Evolutionary conservation across 768 basidiomycete species (phyloP).

Genomic region (Suillus lakei): DNA sequence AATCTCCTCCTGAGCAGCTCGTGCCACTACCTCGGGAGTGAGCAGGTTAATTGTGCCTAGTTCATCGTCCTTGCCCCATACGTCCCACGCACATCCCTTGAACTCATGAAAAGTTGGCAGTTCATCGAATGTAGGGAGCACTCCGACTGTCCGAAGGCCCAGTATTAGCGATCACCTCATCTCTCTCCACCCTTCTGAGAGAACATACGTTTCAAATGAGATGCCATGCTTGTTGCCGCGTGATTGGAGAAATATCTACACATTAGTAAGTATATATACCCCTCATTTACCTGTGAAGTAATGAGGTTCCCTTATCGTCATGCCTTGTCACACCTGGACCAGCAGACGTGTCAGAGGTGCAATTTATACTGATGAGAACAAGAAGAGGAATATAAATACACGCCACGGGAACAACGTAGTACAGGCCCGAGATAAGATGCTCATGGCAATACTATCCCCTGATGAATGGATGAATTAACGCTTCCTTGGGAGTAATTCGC

Average conservation of each 20-base stretch:
- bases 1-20: constrained; percentile 61
- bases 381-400: constrained; percentile 30
- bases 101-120: constrained; percentile 46
- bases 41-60: constrained; percentile 71
- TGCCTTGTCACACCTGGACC: constrained; percentile 14
- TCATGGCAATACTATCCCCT: constrained; percentile 46
- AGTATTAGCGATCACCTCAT: constrained; percentile 1
- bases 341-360: constrained; percentile 19
- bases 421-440: constrained; percentile 4
- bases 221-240: constrained; percentile 17
- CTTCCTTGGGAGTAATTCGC: constrained; percentile 89
- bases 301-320: neutral
- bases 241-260: constrained; percentile 5
- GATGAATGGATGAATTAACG: constrained; percentile 86
- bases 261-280: constrained; percentile 8
- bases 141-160: constrained; percentile 13
- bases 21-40: constrained; percentile 64
- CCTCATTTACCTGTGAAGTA: neutral
- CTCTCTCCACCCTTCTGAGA: constrained; percentile 16
- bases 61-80: constrained; percentile 70
- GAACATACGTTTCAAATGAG: constrained; percentile 19
- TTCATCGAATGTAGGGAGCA: constrained; percentile 53
- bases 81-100: constrained; percentile 67
- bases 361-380: constrained; percentile 13
- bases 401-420: constrained; percentile 18